These are phyloP conservation scores for Lipomyces mesembrius DNA, from an alignment of 805 yeast species.

Conservation along the genomic window DNA sequence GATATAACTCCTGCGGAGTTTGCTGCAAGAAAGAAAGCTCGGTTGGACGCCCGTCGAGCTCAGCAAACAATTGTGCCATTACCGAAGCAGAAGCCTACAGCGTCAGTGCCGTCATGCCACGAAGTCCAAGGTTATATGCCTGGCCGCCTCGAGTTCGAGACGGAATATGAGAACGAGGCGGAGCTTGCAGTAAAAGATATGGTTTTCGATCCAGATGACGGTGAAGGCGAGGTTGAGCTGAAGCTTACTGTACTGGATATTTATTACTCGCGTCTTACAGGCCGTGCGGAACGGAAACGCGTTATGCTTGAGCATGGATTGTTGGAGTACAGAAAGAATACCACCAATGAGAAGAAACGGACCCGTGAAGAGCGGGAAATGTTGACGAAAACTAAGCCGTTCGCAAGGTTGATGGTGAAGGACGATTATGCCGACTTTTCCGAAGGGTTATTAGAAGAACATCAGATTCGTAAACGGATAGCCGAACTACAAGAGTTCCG, in stretches of 20 bases:
- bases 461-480: constrained; percentile 76
- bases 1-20: constrained; percentile 70
- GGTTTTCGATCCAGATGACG: constrained; percentile 93
- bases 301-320: constrained; percentile 73
- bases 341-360: constrained; percentile 80
- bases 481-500: constrained; percentile 94
- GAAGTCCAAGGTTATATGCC: constrained; percentile 99
- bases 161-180: constrained; percentile 95
- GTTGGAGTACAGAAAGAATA: constrained; percentile 82
- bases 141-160: constrained; percentile 94
- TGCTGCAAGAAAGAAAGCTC: constrained; percentile 63
- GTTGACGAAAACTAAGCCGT: constrained; percentile 74
- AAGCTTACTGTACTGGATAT: constrained; percentile 86
- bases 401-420: constrained; percentile 77
- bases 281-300: constrained; percentile 92
- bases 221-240: constrained; percentile 83
- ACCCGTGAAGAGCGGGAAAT: constrained; percentile 89
- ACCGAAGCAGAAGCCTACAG: constrained; percentile 84
- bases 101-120: constrained; percentile 94
- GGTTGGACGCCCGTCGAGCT: constrained; percentile 67
- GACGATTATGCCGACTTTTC: constrained; percentile 78
- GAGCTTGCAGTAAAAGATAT: constrained; percentile 92
- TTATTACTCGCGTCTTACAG: constrained; percentile 83
- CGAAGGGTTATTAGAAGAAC: constrained; percentile 74
- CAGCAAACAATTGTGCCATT: constrained; percentile 71